These are phyloP conservation scores for Colletotrichum sublineola DNA, from an alignment of 2,329 filamentous ascomycete species.

Conservation along the genomic window DNA sequence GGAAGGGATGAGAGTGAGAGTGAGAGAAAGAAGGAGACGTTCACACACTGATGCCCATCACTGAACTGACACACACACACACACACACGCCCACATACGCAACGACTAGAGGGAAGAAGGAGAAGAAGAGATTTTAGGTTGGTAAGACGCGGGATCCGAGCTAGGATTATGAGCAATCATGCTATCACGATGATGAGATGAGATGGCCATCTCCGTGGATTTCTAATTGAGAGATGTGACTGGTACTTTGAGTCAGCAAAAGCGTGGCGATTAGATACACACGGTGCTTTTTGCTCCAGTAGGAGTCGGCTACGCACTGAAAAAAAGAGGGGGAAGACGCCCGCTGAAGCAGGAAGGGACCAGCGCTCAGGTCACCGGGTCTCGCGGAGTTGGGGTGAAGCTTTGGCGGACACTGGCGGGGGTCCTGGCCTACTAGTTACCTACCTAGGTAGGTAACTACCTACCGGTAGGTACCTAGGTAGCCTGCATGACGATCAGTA, in stretches of 20 bases:
- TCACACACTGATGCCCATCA: constrained; percentile 18
- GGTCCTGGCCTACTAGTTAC: too few relatives aligned
- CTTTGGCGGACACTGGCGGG: neutral
- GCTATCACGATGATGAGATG: constrained; percentile 25
- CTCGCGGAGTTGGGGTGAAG: constrained; percentile 19
- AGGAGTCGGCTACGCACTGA: neutral
- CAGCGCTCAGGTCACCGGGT: constrained; percentile 33
- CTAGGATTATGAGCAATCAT: constrained; percentile 15
- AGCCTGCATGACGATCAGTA: neutral
- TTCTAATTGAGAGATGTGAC: constrained; percentile 21
- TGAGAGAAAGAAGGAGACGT: neutral
- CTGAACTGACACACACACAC: neutral
- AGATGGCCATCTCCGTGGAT: constrained; percentile 30
- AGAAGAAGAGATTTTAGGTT: neutral
- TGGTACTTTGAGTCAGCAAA: constrained; percentile 29
- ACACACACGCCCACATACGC: neutral
- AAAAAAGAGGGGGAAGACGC: constrained; percentile 1
- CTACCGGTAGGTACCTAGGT: too few relatives aligned
- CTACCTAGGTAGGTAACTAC: neutral
- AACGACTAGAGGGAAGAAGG: neutral
- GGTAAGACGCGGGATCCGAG: neutral
- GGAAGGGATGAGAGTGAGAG: constrained; percentile 2
- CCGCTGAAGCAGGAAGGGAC: constrained; percentile 24
- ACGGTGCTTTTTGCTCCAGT: neutral
- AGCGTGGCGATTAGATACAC: constrained; percentile 36